A percentile compares a stretch with the other conserved stretches of the same genome.
These are phyloP conservation scores for Citrullus amarus DNA, from an alignment of 306 rosid genomes.

Conservation along the genomic window DNA sequence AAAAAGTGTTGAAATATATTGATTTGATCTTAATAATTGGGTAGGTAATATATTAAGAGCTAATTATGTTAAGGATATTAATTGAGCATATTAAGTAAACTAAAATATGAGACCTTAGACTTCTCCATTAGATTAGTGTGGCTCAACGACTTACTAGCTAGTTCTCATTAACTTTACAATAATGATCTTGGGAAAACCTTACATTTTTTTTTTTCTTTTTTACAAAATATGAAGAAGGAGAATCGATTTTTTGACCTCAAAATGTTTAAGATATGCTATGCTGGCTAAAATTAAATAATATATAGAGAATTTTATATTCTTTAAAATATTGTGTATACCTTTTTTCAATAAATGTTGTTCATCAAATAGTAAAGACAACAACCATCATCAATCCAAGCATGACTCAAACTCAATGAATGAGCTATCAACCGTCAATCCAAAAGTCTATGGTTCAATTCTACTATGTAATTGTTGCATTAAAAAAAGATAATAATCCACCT, in stretches of 20 bases:
- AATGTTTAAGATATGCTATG: too few relatives aligned
- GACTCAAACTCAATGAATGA: too few relatives aligned
- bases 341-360: not conserved
- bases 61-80: not conserved
- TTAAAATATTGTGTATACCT: not conserved
- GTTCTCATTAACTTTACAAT: not conserved
- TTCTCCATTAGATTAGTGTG: not conserved
- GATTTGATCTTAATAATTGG: not conserved
- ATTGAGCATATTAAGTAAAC: not conserved
- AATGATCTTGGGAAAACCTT: not conserved
- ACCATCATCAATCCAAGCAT: too few relatives aligned
- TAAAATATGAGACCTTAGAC: not conserved
- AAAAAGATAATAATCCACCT: too few relatives aligned
- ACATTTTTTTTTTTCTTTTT: too few relatives aligned
- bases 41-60: not conserved
- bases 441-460: too few relatives aligned
- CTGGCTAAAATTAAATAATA: not conserved
- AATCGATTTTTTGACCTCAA: too few relatives aligned
- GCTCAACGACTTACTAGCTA: not conserved
- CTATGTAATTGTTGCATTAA: too few relatives aligned
- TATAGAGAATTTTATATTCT: not conserved
- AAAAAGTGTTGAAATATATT: not conserved
- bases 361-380: too few relatives aligned
- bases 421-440: too few relatives aligned
- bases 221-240: too few relatives aligned